Evolutionary conservation across 495 filamentous ascomycete genomes (phyloP), one percentile per base, ranked within the genome.

Genomic region (Baudoinia panamericana): DNA sequence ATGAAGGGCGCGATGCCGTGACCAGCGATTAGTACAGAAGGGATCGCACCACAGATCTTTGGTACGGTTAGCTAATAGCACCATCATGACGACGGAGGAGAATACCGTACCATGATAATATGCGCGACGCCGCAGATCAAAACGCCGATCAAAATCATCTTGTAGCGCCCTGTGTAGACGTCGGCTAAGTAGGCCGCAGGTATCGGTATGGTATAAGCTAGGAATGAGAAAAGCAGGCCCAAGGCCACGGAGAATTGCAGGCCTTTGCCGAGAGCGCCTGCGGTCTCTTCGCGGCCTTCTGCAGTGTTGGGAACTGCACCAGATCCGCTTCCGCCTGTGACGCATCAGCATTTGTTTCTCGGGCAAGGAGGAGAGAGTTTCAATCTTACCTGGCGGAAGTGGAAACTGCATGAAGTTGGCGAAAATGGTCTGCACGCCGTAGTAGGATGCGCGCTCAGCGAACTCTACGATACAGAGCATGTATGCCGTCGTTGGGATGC

Each of bases 141-240:
- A 32, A 65, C 64, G 59, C 73, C 76, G 35, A 67, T 41, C 9
- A 76, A 55, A 26, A 82, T 79, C n/a, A 77, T 78, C 56, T 77
- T 76, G 60, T 76, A 80, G 57, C 72, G 72, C 35, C 77, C 77
- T 35, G 77, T 62, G 52, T 76, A 80, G 51, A 76, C 70, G 56
- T 79, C 75, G 23, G 75, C 72, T 29, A 79, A 56, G 41, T 75
- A 67, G 41, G 71, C 73, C 55, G 73, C 74, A 29, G 72, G 17
- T 34, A 75, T 71, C 23, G 70, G 71, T 16, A 68, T 75, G 10
- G 72, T 61, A 26, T 48, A 43, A 45, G 66, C 75, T 65, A 69
- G 77, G 57, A 77, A 76, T 51, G 73, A 68, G 61, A 76, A 76
- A 59, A 77, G 77, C 30, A 68, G 69, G 11, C 62, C 67, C 43